Percentiles rank a stretch among this genome's conserved stretches.
Conservation (phyloP, 2,329 filamentous ascomycete genomes). For the Fusarium sp. region DNA sequence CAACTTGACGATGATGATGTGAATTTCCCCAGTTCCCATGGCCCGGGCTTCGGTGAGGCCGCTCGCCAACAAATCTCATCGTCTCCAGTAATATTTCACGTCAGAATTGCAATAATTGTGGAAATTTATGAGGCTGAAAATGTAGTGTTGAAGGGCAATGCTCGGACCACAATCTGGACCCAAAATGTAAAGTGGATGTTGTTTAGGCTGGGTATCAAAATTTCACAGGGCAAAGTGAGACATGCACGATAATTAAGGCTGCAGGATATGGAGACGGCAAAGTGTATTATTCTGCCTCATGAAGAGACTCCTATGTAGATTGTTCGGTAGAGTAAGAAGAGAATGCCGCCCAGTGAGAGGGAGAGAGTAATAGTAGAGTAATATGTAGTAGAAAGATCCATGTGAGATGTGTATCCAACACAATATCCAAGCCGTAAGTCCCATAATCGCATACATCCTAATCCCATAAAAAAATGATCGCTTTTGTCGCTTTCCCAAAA, state of each 20-base stretch:
- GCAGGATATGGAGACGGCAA: constrained; percentile 24
- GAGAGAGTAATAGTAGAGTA: constrained; percentile 28
- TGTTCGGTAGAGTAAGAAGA: constrained; percentile 16
- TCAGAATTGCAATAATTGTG: constrained; percentile 1
- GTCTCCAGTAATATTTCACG: background rate
- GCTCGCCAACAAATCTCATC: constrained; percentile 2
- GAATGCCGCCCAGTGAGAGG: constrained; percentile 16
- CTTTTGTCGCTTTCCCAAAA: constrained; percentile 38
- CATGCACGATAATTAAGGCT: constrained; percentile 22
- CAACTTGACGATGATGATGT: constrained; percentile 12
- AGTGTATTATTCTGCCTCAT: constrained; percentile 26
- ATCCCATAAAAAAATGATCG: constrained; percentile 19
- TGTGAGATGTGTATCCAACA: constrained; percentile 11
- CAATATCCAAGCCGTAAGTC: constrained; percentile 23
- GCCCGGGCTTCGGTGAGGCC: constrained; percentile 24
- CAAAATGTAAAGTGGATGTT: constrained; percentile 12
- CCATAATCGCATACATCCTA: constrained; percentile 28
- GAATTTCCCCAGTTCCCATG: background rate
- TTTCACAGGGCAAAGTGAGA: background rate
- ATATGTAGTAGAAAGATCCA: constrained; percentile 10
- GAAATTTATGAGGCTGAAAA: constrained; percentile 30
- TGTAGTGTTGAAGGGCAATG: background rate
- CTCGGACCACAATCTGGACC: constrained; percentile 7
- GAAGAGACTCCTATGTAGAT: constrained; percentile 18
- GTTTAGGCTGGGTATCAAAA: constrained; percentile 2